Conservation (phyloP, 1,284 basidiomycete genomes). For the Clitocybe nebularis region DNA sequence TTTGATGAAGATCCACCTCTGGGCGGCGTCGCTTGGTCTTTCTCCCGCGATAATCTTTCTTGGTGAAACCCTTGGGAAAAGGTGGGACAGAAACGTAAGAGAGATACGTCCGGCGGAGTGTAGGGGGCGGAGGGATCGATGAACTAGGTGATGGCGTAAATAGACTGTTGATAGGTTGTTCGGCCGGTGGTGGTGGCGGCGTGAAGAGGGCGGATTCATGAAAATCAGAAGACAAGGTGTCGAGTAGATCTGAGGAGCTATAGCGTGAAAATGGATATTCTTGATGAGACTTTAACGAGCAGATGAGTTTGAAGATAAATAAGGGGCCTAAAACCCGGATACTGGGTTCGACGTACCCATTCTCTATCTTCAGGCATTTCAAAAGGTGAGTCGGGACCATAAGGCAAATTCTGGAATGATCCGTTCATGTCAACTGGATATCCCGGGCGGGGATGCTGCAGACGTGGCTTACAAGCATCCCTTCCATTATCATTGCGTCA, state of each 20-base stretch:
- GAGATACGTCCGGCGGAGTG: conserved; percentile 2
- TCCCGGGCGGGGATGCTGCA: too few relatives aligned
- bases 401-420: not conserved
- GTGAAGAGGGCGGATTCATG: conserved; percentile 7
- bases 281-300: not conserved
- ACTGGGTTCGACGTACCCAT: not conserved
- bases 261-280: not conserved
- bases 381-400: not conserved
- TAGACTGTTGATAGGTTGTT: not conserved
- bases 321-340: not conserved
- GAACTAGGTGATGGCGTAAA: not conserved
- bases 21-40: not conserved
- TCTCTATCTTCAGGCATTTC: not conserved
- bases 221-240: not conserved
- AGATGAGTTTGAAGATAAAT: not conserved
- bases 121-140: not conserved
- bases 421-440: too few relatives aligned
- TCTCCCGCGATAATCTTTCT: conserved; percentile 7
- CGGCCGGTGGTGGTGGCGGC: conserved; percentile 4
- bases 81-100: conserved; percentile 14
- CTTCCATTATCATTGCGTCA: too few relatives aligned
- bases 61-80: conserved; percentile 5
- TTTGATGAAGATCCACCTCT: conserved; percentile 3
- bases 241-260: conserved; percentile 2
- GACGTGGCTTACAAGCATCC: too few relatives aligned